Percentiles rank a stretch among this genome's conserved stretches.
These are phyloP conservation scores for Fusarium camptoceras DNA, from an alignment of 2,329 filamentous ascomycete genomes.

Conservation along the genomic window DNA sequence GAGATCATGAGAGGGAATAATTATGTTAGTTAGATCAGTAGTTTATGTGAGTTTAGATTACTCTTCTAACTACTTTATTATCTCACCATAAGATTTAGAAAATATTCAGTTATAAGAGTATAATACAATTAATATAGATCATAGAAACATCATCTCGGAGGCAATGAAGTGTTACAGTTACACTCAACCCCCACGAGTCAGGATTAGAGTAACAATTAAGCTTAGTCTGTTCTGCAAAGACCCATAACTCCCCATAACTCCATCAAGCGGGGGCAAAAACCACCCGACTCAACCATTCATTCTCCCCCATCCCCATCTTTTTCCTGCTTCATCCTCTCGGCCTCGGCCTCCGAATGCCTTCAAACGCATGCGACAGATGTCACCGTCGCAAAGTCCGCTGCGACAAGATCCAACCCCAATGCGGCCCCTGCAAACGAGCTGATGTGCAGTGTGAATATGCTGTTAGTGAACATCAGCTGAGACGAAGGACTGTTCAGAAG, in stretches of 20 bases:
- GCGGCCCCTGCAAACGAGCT: constrained; percentile 52
- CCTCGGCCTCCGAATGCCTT: constrained; percentile 38
- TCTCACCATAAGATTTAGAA: background rate
- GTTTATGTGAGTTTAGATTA: background rate
- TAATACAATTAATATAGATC: background rate
- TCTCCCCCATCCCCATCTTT: constrained; percentile 1
- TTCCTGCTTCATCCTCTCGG: constrained; percentile 15
- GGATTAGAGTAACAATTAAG: constrained; percentile 32
- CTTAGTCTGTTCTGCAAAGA: constrained; percentile 5
- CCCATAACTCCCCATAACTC: constrained; percentile 15
- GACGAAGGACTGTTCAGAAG: constrained; percentile 50
- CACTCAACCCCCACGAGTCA: constrained; percentile 26
- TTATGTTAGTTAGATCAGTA: background rate
- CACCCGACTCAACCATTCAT: background rate
- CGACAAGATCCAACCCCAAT: constrained; percentile 54
- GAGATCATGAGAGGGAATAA: background rate
- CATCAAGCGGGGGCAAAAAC: constrained; percentile 27
- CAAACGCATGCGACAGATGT: constrained; percentile 54
- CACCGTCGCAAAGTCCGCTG: constrained; percentile 57
- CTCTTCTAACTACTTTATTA: background rate
- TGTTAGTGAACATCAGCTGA: constrained; percentile 46
- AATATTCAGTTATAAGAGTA: background rate
- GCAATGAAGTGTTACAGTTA: background rate
- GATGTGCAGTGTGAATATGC: constrained; percentile 52
- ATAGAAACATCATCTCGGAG: background rate